phyloP scores from a whole-genome alignment of 1,139 yeast species.

The Hansenula lynferdii region DNA sequence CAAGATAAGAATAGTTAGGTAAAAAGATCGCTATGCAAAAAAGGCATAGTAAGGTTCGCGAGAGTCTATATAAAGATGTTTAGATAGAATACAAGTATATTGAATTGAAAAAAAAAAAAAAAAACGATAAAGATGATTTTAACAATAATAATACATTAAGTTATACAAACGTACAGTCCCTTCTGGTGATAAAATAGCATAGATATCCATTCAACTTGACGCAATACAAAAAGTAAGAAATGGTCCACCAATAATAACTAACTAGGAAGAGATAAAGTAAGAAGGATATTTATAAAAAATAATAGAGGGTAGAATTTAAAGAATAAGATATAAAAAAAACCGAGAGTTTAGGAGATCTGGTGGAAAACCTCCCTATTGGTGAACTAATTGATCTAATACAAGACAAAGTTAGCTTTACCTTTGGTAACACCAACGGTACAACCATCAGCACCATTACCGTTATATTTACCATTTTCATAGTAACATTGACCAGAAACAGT shows the following conservation, averaged over 20 bases:
- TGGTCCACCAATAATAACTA: not conserved
- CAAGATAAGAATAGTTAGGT: too few species aligned
- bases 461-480: conserved; percentile 60
- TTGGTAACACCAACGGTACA: conserved; percentile 69
- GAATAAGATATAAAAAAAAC: conserved; percentile 54
- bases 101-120: too few species aligned
- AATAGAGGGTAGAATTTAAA: conserved; percentile 26
- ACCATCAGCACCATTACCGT: conserved; percentile 65
- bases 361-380: too few species aligned
- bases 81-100: too few species aligned
- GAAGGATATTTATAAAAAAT: not conserved
- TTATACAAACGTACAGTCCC: not conserved
- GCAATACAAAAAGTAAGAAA: not conserved
- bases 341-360: conserved; percentile 37
- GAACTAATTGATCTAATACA: too few species aligned
- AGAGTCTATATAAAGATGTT: too few species aligned
- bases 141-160: not conserved
- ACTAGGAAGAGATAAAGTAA: conserved; percentile 32
- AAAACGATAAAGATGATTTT: too few species aligned
- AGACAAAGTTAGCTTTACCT: conserved; percentile 67
- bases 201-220: too few species aligned
- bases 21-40: too few species aligned
- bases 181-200: too few species aligned
- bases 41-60: too few species aligned
- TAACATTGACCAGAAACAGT: conserved; percentile 55